Evolutionary conservation across 2,329 filamentous ascomycete species (phyloP).

Genomic region (Scedosporium aurantiacum): DNA sequence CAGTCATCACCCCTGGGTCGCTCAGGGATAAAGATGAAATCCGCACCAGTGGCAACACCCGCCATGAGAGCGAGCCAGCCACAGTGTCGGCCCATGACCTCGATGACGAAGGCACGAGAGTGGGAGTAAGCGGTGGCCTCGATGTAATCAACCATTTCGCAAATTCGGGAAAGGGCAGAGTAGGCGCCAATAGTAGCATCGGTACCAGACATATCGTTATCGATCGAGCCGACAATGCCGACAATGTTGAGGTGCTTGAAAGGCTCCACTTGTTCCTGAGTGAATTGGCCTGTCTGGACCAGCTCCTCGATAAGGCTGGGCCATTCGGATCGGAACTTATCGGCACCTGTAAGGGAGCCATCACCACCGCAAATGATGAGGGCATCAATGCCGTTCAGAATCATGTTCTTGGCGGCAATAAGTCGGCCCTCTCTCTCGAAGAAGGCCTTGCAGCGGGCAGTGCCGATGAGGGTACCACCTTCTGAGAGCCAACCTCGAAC

Average conservation of each 20-base stretch:
- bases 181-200: constrained; percentile 97
- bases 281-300: constrained; percentile 61
- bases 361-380: constrained; percentile 96
- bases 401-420: constrained; percentile 85
- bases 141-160: constrained; percentile 92
- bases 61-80: constrained; percentile 96
- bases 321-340: constrained; percentile 89
- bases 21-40: constrained; percentile 96
- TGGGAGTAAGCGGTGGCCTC: constrained; percentile 92
- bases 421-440: constrained; percentile 78
- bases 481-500: constrained; percentile 90
- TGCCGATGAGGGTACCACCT: constrained; percentile 91
- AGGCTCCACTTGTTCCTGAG: constrained; percentile 56
- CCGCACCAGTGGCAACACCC: constrained; percentile 85
- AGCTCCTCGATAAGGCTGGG: constrained; percentile 78
- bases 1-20: constrained; percentile 80
- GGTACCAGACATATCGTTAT: constrained; percentile 95
- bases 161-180: constrained; percentile 84
- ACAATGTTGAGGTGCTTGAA: constrained; percentile 91
- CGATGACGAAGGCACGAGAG: constrained; percentile 91
- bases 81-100: constrained; percentile 97
- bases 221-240: constrained; percentile 90
- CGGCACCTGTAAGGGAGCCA: constrained; percentile 88
- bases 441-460: constrained; percentile 85
- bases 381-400: constrained; percentile 85